Percentiles rank a stretch among this genome's conserved stretches.
Evolutionary conservation across 2,329 filamentous ascomycete species (phyloP).

Genomic region (Claviceps capensis): DNA sequence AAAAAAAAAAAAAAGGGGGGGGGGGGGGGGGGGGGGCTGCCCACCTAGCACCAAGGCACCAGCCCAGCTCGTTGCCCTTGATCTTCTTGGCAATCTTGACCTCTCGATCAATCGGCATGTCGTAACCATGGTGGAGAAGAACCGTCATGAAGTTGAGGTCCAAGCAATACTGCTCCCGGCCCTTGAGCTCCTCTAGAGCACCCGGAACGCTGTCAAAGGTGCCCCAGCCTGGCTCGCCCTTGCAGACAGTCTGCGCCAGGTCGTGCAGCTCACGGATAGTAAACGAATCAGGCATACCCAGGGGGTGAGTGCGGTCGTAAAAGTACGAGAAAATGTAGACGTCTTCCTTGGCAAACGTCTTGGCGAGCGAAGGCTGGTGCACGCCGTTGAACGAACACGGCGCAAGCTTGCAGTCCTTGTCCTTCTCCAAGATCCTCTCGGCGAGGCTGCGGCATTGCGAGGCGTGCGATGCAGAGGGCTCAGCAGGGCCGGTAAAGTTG

Average conservation of each 20-base stretch:
- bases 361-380: conserved; percentile 80
- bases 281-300: conserved; percentile 98
- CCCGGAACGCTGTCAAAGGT: conserved; percentile 63
- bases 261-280: conserved; percentile 83
- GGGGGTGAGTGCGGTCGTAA: conserved; percentile 81
- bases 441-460: conserved; percentile 83
- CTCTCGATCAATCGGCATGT: conserved; percentile 93
- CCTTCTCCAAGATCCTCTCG: conserved; percentile 84
- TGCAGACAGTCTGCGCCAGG: conserved; percentile 72
- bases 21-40: conserved; percentile 14
- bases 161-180: conserved; percentile 79
- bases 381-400: conserved; percentile 99
- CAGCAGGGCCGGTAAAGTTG: conserved; percentile 75
- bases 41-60: conserved; percentile 94
- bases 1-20: background rate
- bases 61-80: conserved; percentile 89
- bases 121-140: conserved; percentile 86
- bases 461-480: conserved; percentile 65
- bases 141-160: conserved; percentile 96
- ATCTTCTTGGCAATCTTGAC: conserved; percentile 99
- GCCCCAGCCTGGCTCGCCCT: conserved; percentile 64
- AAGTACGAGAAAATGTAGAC: conserved; percentile 98
- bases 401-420: conserved; percentile 62
- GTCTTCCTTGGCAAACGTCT: conserved; percentile 85
- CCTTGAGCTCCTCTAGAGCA: conserved; percentile 67